These are phyloP conservation scores for Carpinus fangiana DNA, from an alignment of 306 rosid species.

Conservation along the genomic window DNA sequence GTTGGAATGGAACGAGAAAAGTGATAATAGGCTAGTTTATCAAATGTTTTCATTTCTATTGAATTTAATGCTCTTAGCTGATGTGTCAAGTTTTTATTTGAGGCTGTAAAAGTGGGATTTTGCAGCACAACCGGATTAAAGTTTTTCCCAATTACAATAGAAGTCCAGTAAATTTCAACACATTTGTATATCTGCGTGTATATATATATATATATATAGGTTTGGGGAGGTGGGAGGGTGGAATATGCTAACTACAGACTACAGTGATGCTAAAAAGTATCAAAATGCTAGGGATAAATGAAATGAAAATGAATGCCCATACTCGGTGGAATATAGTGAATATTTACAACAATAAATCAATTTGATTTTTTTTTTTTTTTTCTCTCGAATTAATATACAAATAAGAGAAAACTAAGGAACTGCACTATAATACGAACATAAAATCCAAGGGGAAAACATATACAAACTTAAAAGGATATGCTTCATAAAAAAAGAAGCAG, in stretches of 20 bases:
- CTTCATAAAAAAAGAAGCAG: constrained; percentile 31
- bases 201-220: not conserved
- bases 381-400: not conserved
- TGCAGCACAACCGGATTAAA: no score
- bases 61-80: no score
- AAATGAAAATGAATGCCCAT: not conserved
- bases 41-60: no score
- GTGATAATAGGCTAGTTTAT: no score
- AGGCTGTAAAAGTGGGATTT: no score
- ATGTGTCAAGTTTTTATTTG: no score
- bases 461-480: constrained; percentile 20
- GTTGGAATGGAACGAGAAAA: no score
- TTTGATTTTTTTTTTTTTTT: not conserved
- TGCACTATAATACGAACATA: constrained; percentile 27
- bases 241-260: no score
- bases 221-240: no score
- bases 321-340: not conserved
- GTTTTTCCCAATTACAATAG: not conserved
- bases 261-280: no score
- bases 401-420: constrained; percentile 22
- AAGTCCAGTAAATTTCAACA: not conserved
- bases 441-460: not conserved
- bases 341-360: constrained; percentile 12
- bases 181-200: not conserved
- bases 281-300: no score